A percentile compares a stretch with the other conserved stretches of the same genome.
phyloP scores from a whole-genome alignment of 495 filamentous ascomycete genomes.

The Penicillium pulvis region DNA sequence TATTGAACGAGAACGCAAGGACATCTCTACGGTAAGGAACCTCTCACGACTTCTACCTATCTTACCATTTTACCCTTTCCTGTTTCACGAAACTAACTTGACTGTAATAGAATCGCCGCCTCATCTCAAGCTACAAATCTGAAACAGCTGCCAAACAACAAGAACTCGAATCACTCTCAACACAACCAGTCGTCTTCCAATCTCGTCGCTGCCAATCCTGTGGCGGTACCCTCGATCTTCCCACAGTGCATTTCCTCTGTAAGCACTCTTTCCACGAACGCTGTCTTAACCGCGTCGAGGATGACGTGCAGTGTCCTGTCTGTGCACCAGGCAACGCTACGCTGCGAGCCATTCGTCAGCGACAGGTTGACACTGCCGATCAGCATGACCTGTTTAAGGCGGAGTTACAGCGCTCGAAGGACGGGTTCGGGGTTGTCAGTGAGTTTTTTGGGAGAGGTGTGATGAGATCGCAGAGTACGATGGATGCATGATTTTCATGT shows the following conservation, averaged over 20 bases:
- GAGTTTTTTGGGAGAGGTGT: constrained; percentile 96
- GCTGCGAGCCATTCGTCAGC: constrained; percentile 78
- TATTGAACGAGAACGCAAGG: constrained; percentile 82
- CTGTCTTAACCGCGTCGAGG: constrained; percentile 69
- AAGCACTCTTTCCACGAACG: constrained; percentile 94
- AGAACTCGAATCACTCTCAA: constrained; percentile 74
- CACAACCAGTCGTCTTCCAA: constrained; percentile 87
- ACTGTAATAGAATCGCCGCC: constrained; percentile 64
- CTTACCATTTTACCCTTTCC: not conserved
- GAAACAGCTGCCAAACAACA: constrained; percentile 79
- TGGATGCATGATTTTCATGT: constrained; percentile 28
- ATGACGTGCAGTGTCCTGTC: constrained; percentile 77
- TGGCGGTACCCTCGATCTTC: constrained; percentile 72
- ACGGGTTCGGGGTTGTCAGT: constrained; percentile 83
- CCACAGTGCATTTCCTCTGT: constrained; percentile 93
- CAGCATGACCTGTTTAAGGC: constrained; percentile 88
- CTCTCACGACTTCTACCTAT: not conserved
- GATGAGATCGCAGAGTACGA: constrained; percentile 59
- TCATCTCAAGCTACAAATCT: constrained; percentile 80
- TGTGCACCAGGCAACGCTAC: constrained; percentile 83
- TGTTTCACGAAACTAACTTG: not conserved
- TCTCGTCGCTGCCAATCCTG: constrained; percentile 84
- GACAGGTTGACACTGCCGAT: constrained; percentile 85
- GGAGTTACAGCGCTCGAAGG: constrained; percentile 74
- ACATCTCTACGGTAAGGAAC: constrained; percentile 67